Evolutionary conservation across 1,284 basidiomycete genomes (phyloP).

Genomic region (Stygiomarasmius scandens): DNA sequence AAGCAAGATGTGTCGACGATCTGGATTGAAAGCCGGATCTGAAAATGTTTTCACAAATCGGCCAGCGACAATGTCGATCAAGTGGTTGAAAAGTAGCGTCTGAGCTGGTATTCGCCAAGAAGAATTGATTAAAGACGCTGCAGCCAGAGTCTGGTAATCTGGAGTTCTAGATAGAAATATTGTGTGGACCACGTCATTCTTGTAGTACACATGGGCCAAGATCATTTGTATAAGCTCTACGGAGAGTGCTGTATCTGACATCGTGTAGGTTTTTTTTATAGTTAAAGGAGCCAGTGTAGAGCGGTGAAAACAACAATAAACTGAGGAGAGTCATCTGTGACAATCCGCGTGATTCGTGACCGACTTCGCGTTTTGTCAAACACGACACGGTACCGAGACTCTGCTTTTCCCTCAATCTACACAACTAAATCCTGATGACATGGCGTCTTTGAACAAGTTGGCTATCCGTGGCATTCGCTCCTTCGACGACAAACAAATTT

Average conservation of each 20-base stretch:
- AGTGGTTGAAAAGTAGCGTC: constrained; percentile 40
- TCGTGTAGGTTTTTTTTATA: neutral
- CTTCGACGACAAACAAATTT: constrained; percentile 93
- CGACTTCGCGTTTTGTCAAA: no score
- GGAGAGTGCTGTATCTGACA: neutral
- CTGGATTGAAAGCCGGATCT: neutral
- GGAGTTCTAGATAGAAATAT: constrained; percentile 22
- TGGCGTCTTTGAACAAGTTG: constrained; percentile 88
- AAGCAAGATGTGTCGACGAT: neutral
- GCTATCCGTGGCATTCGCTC: constrained; percentile 87
- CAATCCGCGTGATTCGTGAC: no score
- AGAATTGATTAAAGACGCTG: constrained; percentile 38
- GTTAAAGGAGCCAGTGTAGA: no score
- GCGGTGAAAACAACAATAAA: no score
- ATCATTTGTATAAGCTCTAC: constrained; percentile 48
- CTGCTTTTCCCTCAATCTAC: neutral
- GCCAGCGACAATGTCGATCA: constrained; percentile 19
- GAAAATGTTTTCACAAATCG: constrained; percentile 3
- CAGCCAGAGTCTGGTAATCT: constrained; percentile 34
- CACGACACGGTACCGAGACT: no score
- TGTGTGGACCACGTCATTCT: neutral
- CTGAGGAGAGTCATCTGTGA: no score
- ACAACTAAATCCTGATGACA: constrained; percentile 31
- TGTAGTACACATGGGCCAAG: constrained; percentile 39
- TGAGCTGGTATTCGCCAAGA: constrained; percentile 44